Evolutionary conservation across 352 stramenopile species (phyloP).

Genomic region (Phytophthora melonis): DNA sequence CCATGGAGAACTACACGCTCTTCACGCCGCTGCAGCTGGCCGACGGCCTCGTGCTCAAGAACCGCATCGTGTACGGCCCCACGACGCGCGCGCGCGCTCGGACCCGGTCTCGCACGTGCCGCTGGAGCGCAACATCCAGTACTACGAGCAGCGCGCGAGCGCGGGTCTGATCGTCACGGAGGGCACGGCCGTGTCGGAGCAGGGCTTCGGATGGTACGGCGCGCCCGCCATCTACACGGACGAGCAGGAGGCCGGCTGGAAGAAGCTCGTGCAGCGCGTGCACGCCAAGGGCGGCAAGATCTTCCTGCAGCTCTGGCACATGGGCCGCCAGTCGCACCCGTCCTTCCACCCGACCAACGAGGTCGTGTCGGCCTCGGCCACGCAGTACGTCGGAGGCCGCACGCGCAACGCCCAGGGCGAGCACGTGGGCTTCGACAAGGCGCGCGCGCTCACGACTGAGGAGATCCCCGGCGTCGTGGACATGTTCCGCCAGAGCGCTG

Average conservation of each 20-base stretch:
- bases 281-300: background rate
- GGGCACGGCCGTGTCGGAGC: background rate
- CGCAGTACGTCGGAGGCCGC: too few species aligned
- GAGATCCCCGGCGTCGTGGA: too few species aligned
- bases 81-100: too few species aligned
- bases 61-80: too few species aligned
- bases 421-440: background rate
- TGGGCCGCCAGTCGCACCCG: too few species aligned
- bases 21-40: too few species aligned
- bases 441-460: too few species aligned
- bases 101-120: background rate
- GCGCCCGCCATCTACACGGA: background rate
- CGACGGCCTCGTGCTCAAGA: too few species aligned
- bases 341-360: background rate
- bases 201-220: background rate
- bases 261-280: background rate
- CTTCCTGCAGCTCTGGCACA: background rate
- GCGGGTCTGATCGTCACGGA: background rate
- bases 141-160: background rate
- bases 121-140: background rate
- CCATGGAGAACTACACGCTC: too few species aligned
- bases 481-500: too few species aligned
- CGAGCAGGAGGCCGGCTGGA: background rate
- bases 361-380: background rate
- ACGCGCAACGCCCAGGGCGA: background rate